A percentile compares a stretch with the other conserved stretches of the same genome.
Conservation (phyloP, 2,329 filamentous ascomycete species). For the Fusarium sambucinum region DNA sequence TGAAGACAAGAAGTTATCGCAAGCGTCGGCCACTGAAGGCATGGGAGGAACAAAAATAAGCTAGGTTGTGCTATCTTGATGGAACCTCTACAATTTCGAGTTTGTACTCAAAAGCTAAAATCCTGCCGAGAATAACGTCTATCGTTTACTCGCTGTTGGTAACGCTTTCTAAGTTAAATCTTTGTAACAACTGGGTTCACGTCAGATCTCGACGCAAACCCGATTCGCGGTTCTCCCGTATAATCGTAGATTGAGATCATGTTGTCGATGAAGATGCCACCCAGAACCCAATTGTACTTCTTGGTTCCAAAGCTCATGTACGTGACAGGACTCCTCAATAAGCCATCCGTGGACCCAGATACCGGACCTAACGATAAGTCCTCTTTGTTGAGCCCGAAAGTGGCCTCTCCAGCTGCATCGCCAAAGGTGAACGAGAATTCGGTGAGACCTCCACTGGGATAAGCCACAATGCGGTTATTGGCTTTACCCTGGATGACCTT, state of each 20-base stretch:
- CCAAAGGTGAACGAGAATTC: not conserved
- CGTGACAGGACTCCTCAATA: not conserved
- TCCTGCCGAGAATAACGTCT: no score
- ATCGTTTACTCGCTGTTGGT: no score
- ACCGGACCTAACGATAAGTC: not conserved
- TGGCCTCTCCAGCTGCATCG: not conserved
- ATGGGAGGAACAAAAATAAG: no score
- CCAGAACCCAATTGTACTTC: not conserved
- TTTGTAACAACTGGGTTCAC: not conserved
- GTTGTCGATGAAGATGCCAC: not conserved
- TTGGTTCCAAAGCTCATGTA: not conserved
- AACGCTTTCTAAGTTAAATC: constrained; percentile 10
- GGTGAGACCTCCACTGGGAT: not conserved
- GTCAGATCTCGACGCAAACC: not conserved
- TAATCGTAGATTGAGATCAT: not conserved
- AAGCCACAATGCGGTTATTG: not conserved
- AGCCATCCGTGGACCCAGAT: not conserved
- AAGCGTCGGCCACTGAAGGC: no score
- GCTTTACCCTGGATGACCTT: not conserved
- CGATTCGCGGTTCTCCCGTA: not conserved
- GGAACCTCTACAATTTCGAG: no score
- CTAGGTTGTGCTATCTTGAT: no score
- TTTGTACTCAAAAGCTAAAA: no score
- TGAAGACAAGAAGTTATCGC: no score
- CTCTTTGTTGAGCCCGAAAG: not conserved